These are phyloP conservation scores for Clavispora vitiphila DNA, from an alignment of 805 yeast species.

Conservation along the genomic window DNA sequence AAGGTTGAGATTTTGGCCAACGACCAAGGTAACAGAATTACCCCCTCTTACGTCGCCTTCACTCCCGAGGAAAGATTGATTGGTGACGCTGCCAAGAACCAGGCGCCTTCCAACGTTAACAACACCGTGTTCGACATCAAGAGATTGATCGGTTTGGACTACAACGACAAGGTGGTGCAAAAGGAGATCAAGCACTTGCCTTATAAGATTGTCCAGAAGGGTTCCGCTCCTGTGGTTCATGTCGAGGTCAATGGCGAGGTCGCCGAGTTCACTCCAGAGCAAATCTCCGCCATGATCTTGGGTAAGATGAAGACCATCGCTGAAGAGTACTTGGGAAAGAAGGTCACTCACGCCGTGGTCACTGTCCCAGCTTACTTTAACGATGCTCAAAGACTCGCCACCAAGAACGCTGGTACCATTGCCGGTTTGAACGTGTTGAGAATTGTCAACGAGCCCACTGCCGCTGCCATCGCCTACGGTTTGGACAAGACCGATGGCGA, in stretches of 20 bases:
- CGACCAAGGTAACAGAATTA: constrained; percentile 98
- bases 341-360: constrained; percentile 19
- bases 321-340: constrained; percentile 19
- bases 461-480: constrained; percentile 26
- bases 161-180: constrained; percentile 15
- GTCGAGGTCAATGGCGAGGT: constrained; percentile 82
- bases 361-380: constrained; percentile 20
- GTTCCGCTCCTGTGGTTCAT: constrained; percentile 74
- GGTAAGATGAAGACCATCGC: constrained; percentile 65
- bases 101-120: constrained; percentile 87
- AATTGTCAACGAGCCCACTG: constrained; percentile 20
- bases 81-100: constrained; percentile 97
- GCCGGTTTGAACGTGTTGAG: constrained; percentile 20
- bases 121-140: constrained; percentile 91
- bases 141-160: constrained; percentile 89
- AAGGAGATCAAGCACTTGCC: constrained; percentile 87
- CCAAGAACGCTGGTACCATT: constrained; percentile 19
- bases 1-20: constrained; percentile 94
- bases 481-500: constrained; percentile 20
- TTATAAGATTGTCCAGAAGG: constrained; percentile 68
- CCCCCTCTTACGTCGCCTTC: constrained; percentile 95
- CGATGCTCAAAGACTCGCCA: constrained; percentile 20
- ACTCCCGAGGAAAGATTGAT: constrained; percentile 88
- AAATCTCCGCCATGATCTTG: constrained; percentile 89
- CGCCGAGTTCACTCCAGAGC: constrained; percentile 89